Percentiles rank a stretch among this genome's conserved stretches.
Evolutionary conservation across 148 eudicot species (phyloP).

Genomic region (Talinum fruticosum): DNA sequence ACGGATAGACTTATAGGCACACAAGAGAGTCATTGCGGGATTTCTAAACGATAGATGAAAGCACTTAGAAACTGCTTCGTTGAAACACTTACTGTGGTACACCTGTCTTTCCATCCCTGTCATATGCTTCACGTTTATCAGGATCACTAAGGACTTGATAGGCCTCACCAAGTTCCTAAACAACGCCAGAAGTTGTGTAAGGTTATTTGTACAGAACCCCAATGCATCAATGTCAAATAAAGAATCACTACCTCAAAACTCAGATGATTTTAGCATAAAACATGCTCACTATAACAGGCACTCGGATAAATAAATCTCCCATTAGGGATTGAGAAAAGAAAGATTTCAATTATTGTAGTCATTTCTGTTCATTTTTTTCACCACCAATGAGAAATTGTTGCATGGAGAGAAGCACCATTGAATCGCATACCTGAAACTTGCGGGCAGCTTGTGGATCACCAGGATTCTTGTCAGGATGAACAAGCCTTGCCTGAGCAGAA

Average conservation of each 20-base stretch:
- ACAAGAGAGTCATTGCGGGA: not conserved
- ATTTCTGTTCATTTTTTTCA: not conserved
- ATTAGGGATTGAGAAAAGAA: not conserved
- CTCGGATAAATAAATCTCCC: not conserved
- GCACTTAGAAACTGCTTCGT: not conserved
- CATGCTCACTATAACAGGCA: not conserved
- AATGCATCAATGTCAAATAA: not conserved
- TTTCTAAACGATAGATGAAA: not conserved
- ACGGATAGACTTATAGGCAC: not conserved
- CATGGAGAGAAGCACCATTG: not conserved
- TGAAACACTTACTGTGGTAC: constrained; percentile 60
- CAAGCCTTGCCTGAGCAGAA: constrained; percentile 66
- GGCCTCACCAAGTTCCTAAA: constrained; percentile 90
- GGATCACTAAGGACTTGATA: constrained; percentile 88
- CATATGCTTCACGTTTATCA: constrained; percentile 80
- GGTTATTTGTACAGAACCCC: not conserved
- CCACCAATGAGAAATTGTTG: not conserved
- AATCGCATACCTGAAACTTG: constrained; percentile 66
- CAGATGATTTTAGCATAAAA: not conserved
- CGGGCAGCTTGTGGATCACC: constrained; percentile 83
- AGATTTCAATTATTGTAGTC: not conserved
- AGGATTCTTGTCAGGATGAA: constrained; percentile 95
- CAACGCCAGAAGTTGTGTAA: constrained; percentile 15
- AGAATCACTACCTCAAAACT: not conserved
- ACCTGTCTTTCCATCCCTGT: constrained; percentile 70